Percentiles rank a stretch among this genome's conserved stretches.
Evolutionary conservation across 805 yeast genomes (phyloP).

Genomic region (Zygotorulaspora sp.): DNA sequence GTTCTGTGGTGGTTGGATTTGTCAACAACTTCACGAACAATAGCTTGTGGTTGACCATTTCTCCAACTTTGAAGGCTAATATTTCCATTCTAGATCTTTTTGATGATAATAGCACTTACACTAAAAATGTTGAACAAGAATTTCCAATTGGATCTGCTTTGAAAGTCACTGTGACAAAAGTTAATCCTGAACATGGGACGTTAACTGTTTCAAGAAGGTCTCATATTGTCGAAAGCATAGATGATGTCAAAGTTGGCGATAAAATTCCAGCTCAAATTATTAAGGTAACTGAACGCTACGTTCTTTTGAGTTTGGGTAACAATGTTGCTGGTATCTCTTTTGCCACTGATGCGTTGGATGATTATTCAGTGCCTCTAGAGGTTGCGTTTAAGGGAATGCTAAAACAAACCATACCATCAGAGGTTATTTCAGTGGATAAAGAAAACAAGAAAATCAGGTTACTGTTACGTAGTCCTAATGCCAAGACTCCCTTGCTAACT

Average conservation of each 20-base stretch:
- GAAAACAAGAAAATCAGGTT: slow-evolving; percentile 52
- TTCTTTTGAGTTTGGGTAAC: slow-evolving; percentile 66
- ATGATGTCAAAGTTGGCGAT: slow-evolving; percentile 51
- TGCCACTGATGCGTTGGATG: slow-evolving; percentile 73
- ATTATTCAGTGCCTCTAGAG: slow-evolving; percentile 51
- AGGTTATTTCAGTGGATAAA: slow-evolving; percentile 39
- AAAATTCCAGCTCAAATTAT: slow-evolving; percentile 58
- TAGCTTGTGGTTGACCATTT: slow-evolving; percentile 59
- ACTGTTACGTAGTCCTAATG: slow-evolving; percentile 50
- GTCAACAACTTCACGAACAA: slow-evolving; percentile 62
- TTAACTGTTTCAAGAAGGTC: slow-evolving; percentile 49
- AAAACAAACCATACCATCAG: slow-evolving; percentile 56
- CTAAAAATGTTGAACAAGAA: slow-evolving; percentile 47
- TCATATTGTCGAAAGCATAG: slow-evolving; percentile 37
- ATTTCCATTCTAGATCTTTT: slow-evolving; percentile 61
- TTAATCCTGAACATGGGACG: slow-evolving; percentile 51
- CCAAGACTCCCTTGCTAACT: slow-evolving; percentile 48
- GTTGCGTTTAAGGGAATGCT: slow-evolving; percentile 40
- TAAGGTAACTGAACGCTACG: slow-evolving; percentile 53
- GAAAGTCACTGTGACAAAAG: slow-evolving; percentile 48
- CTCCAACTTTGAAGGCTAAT: slow-evolving; percentile 65
- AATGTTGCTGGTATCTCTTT: slow-evolving; percentile 52
- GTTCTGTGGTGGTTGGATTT: slow-evolving; percentile 51
- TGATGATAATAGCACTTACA: slow-evolving; percentile 44
- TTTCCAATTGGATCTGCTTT: slow-evolving; percentile 73